phyloP scores from a whole-genome alignment of 208 protist species.

The Trypanosomatidae sp. region DNA sequence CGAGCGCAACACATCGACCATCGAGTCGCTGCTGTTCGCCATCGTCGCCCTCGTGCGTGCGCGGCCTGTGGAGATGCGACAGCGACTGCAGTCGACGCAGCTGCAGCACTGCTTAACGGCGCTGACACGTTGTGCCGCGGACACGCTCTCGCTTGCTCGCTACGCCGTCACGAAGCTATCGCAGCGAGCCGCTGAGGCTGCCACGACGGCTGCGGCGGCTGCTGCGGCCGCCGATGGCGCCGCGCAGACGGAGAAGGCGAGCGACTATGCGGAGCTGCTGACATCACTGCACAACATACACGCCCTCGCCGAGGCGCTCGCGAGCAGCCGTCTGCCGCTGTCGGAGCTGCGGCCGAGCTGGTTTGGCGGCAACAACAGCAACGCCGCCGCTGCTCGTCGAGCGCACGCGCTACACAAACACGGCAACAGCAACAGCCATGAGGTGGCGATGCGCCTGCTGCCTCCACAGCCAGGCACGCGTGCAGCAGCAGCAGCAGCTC shows the following conservation, averaged over 20 bases:
- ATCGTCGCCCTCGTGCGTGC: slow-evolving; percentile 30
- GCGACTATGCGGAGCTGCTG: slow-evolving; percentile 34
- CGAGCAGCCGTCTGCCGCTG: slow-evolving; percentile 50
- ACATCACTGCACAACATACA: slow-evolving; percentile 52
- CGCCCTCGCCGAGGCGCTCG: slow-evolving; percentile 28
- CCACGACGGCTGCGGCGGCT: too few relatives aligned
- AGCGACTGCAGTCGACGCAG: slow-evolving; percentile 43
- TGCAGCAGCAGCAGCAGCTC: too few relatives aligned
- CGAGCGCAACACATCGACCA: slow-evolving; percentile 38
- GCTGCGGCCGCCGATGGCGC: too few relatives aligned
- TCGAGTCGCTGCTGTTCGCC: slow-evolving; percentile 69
- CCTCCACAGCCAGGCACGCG: too few relatives aligned
- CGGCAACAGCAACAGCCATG: not conserved
- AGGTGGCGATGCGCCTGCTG: too few relatives aligned
- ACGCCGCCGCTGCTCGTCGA: not conserved
- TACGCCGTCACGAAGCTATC: slow-evolving; percentile 24
- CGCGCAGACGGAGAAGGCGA: slow-evolving; percentile 10
- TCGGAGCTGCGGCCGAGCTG: slow-evolving; percentile 57
- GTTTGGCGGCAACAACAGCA: slow-evolving; percentile 1
- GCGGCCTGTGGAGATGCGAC: slow-evolving; percentile 35
- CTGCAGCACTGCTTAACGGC: too few relatives aligned
- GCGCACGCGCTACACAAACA: not conserved
- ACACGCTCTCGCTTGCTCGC: slow-evolving; percentile 13
- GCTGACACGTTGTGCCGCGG: too few relatives aligned
- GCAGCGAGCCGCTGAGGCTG: too few relatives aligned